Evolutionary conservation across 768 basidiomycete species (phyloP), one percentile per base, ranked within the genome.

Genomic region (Trametes meyenii): DNA sequence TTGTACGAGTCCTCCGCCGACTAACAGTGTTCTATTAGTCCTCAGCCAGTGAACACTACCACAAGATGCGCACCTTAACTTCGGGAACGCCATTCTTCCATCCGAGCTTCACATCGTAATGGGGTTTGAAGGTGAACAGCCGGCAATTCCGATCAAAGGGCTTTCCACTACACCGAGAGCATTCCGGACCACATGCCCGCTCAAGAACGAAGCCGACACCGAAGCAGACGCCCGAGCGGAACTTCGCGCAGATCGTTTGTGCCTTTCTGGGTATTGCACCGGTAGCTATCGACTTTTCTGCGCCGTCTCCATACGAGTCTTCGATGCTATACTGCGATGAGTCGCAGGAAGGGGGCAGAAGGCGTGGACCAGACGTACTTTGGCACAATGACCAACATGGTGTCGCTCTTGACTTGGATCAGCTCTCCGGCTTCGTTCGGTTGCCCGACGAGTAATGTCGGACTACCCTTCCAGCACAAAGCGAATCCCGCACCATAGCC

Each of bases 401-500:
- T 80, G 35, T 94, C 86, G 66, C 92, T 92, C 49, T 78, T 78
- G 35, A 97, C 84, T 77, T 98, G 94, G 29, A 95, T 80, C 23
- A 94, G 75, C 71, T 98, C 95, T 44, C 77, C 76, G 65, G 93
- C 85, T 21, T 79, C 76, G 69, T 95, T 94, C 50, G 78, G 78
- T 58, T 86, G 81, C 16, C 86, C 90, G 55, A 97, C 83, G 1
- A 82, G 77, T 48, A 96, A 75, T 50, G 82, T 81, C 5, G 94
- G 86, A 67, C 83, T 81, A 54, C 92, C 93, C 69, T 83, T 80
- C 90, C 92, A 97, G 42, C 87, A 86, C 16, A 96, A 78, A 10
- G 88, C 89, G 71, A 97, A 96, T 1, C 96, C 96, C 33, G 94
- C 88, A 2, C 94, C 96, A 55, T 79, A 76, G 21, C 84, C 87